Evolutionary conservation across 1,139 yeast species (phyloP).

Genomic region (Debaryomyces udenii): DNA sequence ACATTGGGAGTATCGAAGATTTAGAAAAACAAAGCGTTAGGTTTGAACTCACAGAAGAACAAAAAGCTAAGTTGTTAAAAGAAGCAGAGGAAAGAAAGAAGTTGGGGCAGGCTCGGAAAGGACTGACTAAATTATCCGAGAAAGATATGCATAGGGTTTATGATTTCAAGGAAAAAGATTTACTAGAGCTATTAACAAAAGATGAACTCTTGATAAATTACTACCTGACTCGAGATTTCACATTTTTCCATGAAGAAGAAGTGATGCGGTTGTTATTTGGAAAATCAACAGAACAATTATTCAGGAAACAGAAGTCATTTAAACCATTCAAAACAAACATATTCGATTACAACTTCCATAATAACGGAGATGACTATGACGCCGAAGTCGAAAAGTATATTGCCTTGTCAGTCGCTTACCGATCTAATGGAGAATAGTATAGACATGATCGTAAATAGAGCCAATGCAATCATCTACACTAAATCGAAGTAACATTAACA

Average conservation of each 20-base stretch:
- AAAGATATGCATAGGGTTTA: constrained; percentile 25
- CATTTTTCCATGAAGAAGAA: constrained; percentile 41
- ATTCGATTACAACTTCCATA: constrained; percentile 31
- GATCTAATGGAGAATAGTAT: not conserved
- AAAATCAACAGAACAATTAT: constrained; percentile 31
- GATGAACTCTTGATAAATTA: constrained; percentile 40
- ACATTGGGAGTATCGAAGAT: constrained; percentile 6
- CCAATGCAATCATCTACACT: not conserved
- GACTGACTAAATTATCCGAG: constrained; percentile 18
- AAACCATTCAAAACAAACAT: constrained; percentile 19
- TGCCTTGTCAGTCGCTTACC: constrained; percentile 19
- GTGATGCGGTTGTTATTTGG: constrained; percentile 34
- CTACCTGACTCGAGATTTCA: constrained; percentile 31
- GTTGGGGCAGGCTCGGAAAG: constrained; percentile 12
- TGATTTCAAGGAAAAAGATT: constrained; percentile 26
- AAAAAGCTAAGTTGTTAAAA: constrained; percentile 13
- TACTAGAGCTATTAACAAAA: constrained; percentile 31
- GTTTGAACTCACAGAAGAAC: constrained; percentile 6
- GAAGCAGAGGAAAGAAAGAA: constrained; percentile 20
- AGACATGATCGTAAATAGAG: not conserved
- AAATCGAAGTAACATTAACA: not conserved
- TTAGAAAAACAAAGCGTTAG: constrained; percentile 4
- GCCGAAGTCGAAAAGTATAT: constrained; percentile 25
- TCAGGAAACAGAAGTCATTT: constrained; percentile 12
- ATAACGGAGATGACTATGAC: constrained; percentile 31